Base-by-base conservation (phyloP, 2,329 filamentous ascomycete species). In the Ophiostoma populinum region DNA sequence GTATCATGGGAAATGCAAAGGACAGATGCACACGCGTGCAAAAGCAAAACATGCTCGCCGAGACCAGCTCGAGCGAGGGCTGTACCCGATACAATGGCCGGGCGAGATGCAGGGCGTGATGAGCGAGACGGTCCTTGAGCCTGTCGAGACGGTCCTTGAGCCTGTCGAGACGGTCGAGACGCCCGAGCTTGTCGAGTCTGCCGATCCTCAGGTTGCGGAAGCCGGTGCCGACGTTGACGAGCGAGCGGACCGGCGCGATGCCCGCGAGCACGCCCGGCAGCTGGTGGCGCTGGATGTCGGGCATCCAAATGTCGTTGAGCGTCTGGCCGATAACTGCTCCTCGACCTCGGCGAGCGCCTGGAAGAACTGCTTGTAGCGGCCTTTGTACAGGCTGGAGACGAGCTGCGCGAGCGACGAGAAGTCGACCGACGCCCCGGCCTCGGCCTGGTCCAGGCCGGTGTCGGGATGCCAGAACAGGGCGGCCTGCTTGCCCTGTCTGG, bases 231-330 rank as follows among this genome's bases (percentile, higher is more conserved):
- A 98, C 81, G 45, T 92, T 93, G 34, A 92, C 87, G 2, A 98
- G 59, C 2, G 83, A 83, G 11, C 85, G 75, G n/a, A 95, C 76
- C 1, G 85, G 81, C 0, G 86, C 86, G 6, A 98, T 63, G 15
- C 90, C 90, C 3, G 85, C 81, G 24, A 98, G 67, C 1, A 98
- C 80, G 2, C 79, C 75, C 1, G 85, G 83, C 5, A 98, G 74
- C 53, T 98, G 90, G 45, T 87, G 92, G 12, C 69, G 63, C 51
- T 80, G 83, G 37, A 98, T 80, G 50, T 98, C 87, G 1, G 85
- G 85, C 68, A 77, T 92, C 90, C 90, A 98, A 28, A 94, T 81
- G 50, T 92, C 83, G 50, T 95, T 95, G 22, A 98, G 67, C 3
- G 78, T 87, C 53, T 86, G 73, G 36, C 90, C 85, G 2, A 98